Conservation (phyloP, 495 filamentous ascomycete species). For the Penicillium ochrochloron region DNA sequence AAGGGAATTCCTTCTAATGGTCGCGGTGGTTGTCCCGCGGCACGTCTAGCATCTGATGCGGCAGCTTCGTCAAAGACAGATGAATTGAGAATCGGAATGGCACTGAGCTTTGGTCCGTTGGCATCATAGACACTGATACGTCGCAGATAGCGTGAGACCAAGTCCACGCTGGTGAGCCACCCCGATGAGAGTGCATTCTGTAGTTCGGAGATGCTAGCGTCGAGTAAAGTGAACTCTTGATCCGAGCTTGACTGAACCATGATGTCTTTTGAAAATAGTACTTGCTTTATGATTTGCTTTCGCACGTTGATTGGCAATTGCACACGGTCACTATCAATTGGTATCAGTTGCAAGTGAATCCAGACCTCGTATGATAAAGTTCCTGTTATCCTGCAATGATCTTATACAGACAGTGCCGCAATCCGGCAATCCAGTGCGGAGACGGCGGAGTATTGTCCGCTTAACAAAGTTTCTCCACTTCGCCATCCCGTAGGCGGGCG, state of each 20-base stretch:
- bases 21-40: constrained; percentile 37
- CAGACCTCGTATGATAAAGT: not conserved
- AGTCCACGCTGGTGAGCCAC: constrained; percentile 48
- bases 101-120: constrained; percentile 36
- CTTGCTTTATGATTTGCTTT: not conserved
- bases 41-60: constrained; percentile 38
- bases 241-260: constrained; percentile 23
- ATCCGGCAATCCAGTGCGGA: constrained; percentile 6
- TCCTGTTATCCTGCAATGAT: constrained; percentile 1
- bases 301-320: not conserved
- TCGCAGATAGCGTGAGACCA: constrained; percentile 54
- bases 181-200: constrained; percentile 47
- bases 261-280: not conserved
- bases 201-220: constrained; percentile 58
- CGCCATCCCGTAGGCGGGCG: constrained; percentile 1
- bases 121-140: constrained; percentile 46
- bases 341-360: not conserved
- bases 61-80: constrained; percentile 37
- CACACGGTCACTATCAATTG: not conserved
- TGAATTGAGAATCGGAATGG: constrained; percentile 39
- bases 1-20: constrained; percentile 74
- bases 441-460: constrained; percentile 29
- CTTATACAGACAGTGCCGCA: not conserved
- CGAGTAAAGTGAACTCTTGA: constrained; percentile 60
- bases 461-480: constrained; percentile 8